Evolutionary conservation across 2,329 filamentous ascomycete species (phyloP), one percentile per base, ranked within the genome.

Genomic region (Peltaster fructicola): DNA sequence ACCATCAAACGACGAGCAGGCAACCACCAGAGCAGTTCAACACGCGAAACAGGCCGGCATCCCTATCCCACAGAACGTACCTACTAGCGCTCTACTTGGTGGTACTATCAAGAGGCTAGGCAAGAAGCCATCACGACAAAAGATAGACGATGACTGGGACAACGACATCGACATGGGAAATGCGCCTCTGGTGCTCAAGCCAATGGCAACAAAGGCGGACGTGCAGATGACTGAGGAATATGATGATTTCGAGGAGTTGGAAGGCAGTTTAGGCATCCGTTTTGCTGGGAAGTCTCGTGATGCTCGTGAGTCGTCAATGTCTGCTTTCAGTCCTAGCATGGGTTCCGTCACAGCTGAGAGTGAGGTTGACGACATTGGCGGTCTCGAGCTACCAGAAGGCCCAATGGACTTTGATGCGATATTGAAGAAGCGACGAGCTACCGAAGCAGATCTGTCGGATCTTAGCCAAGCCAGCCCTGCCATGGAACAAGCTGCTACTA

Each of bases 261-360:
- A 95, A 52, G 84, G 82, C 27, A 93, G 84, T 47, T 61, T 93
- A 30, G 82, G 85, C 18, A 91, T 85, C 21, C 69, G 85, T 29
- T 85, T 84, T 52, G 84, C 78, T 18, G 85, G 85, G 21, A 92
- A 81, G 8, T 67, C 72, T 36, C 71, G 80, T 40, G 80, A 85
- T 42, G 72, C 73, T 41, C 72, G 80, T 41, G 88, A 80, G 55
- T 92, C 82, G 1, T 85, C 81, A 10, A 71, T 75, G 17, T 92
- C 84, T 18, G 79, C 80, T 14, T 65, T 93, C 48, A 95, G 85
- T 45, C 85, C 88, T 8, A 95, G 84, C 48, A 67, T 91, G 28
- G 79, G 82, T 11, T 95, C 85, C 50, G 88, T 79, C 35, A 72
- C 91, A 39, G 92, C 82, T 2, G 88, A 93, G 55, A 95, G 84